Evolutionary conservation across 2,329 filamentous ascomycete species (phyloP).

Genomic region (Monilinia laxa): DNA sequence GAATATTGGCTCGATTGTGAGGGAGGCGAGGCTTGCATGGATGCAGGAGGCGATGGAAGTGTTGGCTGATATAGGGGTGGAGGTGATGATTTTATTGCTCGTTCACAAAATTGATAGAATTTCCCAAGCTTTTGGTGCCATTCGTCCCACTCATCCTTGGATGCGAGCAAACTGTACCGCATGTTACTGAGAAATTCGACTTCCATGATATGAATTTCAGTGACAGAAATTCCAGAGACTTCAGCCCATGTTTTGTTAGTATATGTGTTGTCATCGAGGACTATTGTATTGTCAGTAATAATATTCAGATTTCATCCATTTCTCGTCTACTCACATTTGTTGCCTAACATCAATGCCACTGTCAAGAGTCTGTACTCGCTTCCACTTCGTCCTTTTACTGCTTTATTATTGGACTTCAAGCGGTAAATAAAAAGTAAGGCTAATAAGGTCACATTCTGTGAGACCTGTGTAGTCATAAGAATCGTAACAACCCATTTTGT

Average conservation of each 20-base stretch:
- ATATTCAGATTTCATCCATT: background rate
- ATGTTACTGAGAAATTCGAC: conserved; percentile 99
- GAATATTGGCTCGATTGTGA: conserved; percentile 43
- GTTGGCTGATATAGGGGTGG: conserved; percentile 44
- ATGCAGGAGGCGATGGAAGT: conserved; percentile 52
- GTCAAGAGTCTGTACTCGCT: conserved; percentile 93
- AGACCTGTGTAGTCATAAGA: conserved; percentile 90
- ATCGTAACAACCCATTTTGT: conserved; percentile 92
- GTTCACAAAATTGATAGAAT: conserved; percentile 67
- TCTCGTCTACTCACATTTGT: conserved; percentile 70
- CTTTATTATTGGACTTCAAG: conserved; percentile 84
- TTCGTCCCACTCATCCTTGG: conserved; percentile 78
- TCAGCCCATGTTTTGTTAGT: conserved; percentile 99
- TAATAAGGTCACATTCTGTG: conserved; percentile 89
- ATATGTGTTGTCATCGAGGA: conserved; percentile 97
- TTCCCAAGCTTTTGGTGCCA: conserved; percentile 83
- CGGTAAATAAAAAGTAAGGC: conserved; percentile 91
- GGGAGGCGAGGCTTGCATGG: conserved; percentile 51
- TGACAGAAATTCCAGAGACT: conserved; percentile 88
- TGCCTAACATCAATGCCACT: conserved; percentile 94
- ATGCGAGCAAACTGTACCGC: conserved; percentile 88
- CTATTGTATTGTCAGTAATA: conserved; percentile 45
- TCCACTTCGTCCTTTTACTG: conserved; percentile 84
- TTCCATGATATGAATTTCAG: conserved; percentile 98
- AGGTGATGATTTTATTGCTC: conserved; percentile 34